Conservation (phyloP, 495 filamentous ascomycete genomes). For the Neurospora terricola region DNA sequence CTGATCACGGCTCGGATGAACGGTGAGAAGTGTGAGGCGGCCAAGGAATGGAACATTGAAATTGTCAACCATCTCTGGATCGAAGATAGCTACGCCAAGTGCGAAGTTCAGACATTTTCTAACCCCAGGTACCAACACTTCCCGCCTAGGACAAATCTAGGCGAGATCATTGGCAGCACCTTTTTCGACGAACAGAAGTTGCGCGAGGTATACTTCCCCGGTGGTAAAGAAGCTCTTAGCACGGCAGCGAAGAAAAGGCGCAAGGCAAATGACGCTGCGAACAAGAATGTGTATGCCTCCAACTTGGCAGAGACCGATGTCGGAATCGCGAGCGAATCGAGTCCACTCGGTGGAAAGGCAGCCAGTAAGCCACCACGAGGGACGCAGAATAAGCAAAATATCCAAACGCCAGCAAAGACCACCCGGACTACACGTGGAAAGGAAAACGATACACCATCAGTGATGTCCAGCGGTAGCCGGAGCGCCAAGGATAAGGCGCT, state of each 20-base stretch:
- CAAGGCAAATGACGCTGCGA: slow-evolving; percentile 27
- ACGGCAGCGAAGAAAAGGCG: slow-evolving; percentile 28
- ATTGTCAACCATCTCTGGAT: slow-evolving; percentile 95
- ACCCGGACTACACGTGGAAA: slow-evolving; percentile 46
- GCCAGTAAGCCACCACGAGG: slow-evolving; percentile 3
- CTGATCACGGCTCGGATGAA: slow-evolving; percentile 79
- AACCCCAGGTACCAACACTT: slow-evolving; percentile 70
- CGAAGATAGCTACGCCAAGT: slow-evolving; percentile 91
- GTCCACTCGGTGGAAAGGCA: slow-evolving; percentile 3
- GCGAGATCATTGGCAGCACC: slow-evolving; percentile 86
- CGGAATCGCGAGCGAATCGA: slow-evolving; percentile 13
- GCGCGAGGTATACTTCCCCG: slow-evolving; percentile 29
- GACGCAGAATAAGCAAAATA: slow-evolving; percentile 9
- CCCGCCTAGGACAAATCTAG: slow-evolving; percentile 78
- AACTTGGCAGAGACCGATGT: slow-evolving; percentile 13
- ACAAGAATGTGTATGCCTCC: slow-evolving; percentile 26
- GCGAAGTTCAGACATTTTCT: slow-evolving; percentile 56
- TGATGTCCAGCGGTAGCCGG: slow-evolving; percentile 57
- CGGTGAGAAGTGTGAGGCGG: slow-evolving; percentile 87
- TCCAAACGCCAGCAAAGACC: slow-evolving; percentile 33
- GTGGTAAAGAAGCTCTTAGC: slow-evolving; percentile 21
- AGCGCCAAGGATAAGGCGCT: slow-evolving; percentile 79
- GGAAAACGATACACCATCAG: slow-evolving; percentile 75
- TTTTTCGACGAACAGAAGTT: slow-evolving; percentile 32
- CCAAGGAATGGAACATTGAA: slow-evolving; percentile 82